phyloP scores from a whole-genome alignment of 805 yeast genomes.

The Metschnikowia henanensis region DNA sequence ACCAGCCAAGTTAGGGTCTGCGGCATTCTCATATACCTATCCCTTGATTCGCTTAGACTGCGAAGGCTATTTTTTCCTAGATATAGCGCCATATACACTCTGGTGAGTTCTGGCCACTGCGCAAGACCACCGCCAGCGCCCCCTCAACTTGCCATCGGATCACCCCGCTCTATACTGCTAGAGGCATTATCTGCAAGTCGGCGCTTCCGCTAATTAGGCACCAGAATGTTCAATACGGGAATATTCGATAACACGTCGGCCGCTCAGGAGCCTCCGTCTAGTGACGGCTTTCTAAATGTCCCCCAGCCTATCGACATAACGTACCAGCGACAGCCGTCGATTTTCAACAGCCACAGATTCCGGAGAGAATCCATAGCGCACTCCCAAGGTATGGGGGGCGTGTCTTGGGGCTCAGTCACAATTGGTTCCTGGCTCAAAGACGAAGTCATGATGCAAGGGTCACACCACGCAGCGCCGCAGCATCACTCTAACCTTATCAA shows the following conservation, averaged over 20 bases:
- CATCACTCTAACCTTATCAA: constrained; percentile 28
- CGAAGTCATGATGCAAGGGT: constrained; percentile 67
- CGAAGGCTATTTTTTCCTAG: constrained; percentile 10
- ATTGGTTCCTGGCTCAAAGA: constrained; percentile 96
- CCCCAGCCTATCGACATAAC: constrained; percentile 48
- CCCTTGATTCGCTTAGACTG: constrained; percentile 13
- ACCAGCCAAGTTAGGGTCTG: not conserved
- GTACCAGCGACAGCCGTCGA: constrained; percentile 40
- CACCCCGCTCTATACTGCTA: not conserved
- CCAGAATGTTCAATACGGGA: constrained; percentile 41
- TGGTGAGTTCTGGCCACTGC: constrained; percentile 8
- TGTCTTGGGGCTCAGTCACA: constrained; percentile 94
- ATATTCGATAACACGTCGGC: constrained; percentile 36
- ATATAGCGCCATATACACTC: constrained; percentile 7
- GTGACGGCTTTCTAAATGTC: constrained; percentile 22
- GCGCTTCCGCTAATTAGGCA: not conserved
- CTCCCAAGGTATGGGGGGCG: constrained; percentile 97
- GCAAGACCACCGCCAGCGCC: constrained; percentile 7
- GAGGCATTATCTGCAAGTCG: not conserved
- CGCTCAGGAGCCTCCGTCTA: constrained; percentile 22
- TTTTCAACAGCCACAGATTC: constrained; percentile 45
- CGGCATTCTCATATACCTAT: constrained; percentile 4
- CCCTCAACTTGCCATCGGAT: constrained; percentile 5
- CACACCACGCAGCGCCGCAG: constrained; percentile 15
- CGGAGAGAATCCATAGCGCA: constrained; percentile 93